Evolutionary conservation across 169 alveolate species (phyloP).

Genomic region (Plasmodium relictum): DNA sequence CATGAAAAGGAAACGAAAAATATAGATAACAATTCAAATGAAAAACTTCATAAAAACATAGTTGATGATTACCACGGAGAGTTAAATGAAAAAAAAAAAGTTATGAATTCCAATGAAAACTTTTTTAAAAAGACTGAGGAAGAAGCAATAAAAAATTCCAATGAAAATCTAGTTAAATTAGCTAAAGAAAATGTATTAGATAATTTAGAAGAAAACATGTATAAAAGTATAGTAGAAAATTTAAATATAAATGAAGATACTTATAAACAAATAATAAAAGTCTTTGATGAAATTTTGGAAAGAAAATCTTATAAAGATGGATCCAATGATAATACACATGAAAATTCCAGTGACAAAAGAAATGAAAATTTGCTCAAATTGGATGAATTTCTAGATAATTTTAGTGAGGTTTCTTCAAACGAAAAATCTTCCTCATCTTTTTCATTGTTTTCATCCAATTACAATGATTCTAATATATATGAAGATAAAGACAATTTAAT

Average conservation of each 20-base stretch:
- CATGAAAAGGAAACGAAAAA: no score
- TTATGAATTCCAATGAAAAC: no score
- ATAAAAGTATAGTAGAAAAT: not conserved
- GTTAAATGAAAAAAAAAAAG: no score
- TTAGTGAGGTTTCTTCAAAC: not conserved
- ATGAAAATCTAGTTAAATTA: no score
- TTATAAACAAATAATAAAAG: not conserved
- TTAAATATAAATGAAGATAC: not conserved
- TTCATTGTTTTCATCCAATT: slow-evolving; percentile 18
- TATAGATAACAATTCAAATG: no score
- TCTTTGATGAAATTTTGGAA: not conserved
- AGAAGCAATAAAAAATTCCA: no score
- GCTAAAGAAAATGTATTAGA: no score
- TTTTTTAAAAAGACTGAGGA: no score
- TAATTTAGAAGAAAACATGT: no score
- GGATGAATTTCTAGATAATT: slow-evolving; percentile 1
- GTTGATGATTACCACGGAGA: no score
- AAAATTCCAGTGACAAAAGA: not conserved
- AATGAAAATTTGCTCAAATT: not conserved
- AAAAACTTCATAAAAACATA: no score
- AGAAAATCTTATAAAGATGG: not conserved
- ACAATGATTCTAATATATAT: slow-evolving; percentile 3
- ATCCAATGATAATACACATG: not conserved
- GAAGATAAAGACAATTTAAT: slow-evolving; percentile 26
- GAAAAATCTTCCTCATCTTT: slow-evolving; percentile 2